phyloP scores from a whole-genome alignment of 164 flowering plant genomes.

The Vitis riparia region DNA sequence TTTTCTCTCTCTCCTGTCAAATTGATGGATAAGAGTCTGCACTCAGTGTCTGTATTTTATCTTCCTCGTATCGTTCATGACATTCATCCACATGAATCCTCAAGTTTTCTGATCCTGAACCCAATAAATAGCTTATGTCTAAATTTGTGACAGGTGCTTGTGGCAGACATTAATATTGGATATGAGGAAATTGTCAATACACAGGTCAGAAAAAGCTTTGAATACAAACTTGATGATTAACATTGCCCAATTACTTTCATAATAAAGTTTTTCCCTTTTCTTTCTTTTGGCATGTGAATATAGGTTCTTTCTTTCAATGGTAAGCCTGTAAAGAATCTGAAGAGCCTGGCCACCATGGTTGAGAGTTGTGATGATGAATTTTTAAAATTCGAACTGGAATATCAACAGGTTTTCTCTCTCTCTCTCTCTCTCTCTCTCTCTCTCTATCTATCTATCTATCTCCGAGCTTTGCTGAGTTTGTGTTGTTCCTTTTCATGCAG shows the following conservation, averaged over 20 bases:
- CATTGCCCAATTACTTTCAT: neutral
- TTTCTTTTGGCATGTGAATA: neutral
- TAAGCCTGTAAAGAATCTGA: conserved; percentile 78
- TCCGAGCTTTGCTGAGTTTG: neutral
- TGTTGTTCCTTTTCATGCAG: conserved; percentile 35
- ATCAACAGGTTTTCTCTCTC: conserved; percentile 59
- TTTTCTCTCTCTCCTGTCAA: too few relatives aligned
- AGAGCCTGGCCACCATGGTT: conserved; percentile 75
- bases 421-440: conserved; percentile 15
- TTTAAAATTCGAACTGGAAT: conserved; percentile 79
- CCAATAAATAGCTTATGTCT: neutral
- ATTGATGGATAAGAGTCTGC: neutral
- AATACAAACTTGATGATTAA: neutral
- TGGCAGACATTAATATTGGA: conserved; percentile 87
- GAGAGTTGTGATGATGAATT: conserved; percentile 76
- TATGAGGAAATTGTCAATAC: conserved; percentile 91
- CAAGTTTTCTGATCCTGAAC: conserved; percentile 13
- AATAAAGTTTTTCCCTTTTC: neutral
- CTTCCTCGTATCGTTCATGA: neutral
- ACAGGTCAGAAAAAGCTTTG: conserved; percentile 45
- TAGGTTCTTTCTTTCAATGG: conserved; percentile 85
- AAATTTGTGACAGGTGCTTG: conserved; percentile 58
- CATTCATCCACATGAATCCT: neutral
- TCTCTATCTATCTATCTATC: neutral
- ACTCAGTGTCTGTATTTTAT: conserved; percentile 9